phyloP scores from a whole-genome alignment of 148 eudicot species.

The Amaranthus cruentus region DNA sequence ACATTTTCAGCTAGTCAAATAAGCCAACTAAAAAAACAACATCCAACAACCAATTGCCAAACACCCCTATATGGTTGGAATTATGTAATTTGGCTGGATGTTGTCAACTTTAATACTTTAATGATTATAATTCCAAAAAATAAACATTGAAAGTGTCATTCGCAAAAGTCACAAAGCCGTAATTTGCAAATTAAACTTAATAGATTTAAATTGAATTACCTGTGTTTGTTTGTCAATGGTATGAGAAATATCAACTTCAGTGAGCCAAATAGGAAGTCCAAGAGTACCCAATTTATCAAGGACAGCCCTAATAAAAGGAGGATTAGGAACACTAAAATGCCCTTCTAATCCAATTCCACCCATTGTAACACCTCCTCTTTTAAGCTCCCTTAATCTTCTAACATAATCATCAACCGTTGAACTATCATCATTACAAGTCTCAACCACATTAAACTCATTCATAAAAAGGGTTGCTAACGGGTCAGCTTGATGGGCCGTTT shows the following conservation, averaged over 20 bases:
- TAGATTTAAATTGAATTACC: constrained; percentile 28
- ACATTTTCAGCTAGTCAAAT: too few relatives aligned
- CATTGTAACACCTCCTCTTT: constrained; percentile 57
- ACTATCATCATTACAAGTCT: constrained; percentile 56
- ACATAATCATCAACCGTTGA: constrained; percentile 70
- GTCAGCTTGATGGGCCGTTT: constrained; percentile 54
- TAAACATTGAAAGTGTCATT: too few relatives aligned
- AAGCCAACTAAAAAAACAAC: too few relatives aligned
- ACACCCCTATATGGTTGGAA: too few relatives aligned
- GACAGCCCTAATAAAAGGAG: constrained; percentile 63
- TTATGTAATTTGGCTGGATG: too few relatives aligned
- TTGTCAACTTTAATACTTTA: too few relatives aligned
- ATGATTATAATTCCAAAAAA: too few relatives aligned
- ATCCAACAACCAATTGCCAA: too few relatives aligned
- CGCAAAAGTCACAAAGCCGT: too few relatives aligned
- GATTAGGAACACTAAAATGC: constrained; percentile 67
- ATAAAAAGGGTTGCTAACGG: constrained; percentile 67
- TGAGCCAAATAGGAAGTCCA: constrained; percentile 80
- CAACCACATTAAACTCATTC: constrained; percentile 90
- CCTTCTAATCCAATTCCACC: constrained; percentile 80
- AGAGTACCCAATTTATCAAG: constrained; percentile 75
- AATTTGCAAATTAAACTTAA: too few relatives aligned
- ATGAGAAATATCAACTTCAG: constrained; percentile 76
- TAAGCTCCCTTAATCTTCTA: constrained; percentile 48
- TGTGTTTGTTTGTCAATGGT: constrained; percentile 48